Evolutionary conservation across 345 rosid genomes (phyloP), one percentile per base, ranked within the genome.

Genomic region (Sonneratia alba): DNA sequence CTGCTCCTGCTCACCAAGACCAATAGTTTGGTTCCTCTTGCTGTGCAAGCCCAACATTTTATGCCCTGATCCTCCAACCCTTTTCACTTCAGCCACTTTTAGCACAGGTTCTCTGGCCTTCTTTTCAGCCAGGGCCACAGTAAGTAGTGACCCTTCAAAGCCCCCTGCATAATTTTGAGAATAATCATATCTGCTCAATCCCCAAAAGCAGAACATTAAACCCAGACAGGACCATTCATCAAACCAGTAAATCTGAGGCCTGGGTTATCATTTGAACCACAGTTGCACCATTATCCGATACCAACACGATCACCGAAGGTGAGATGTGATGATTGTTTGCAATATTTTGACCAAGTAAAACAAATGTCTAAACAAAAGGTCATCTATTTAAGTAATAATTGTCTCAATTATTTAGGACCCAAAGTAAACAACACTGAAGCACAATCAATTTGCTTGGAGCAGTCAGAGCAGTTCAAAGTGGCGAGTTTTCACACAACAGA

Each of bases 1-100:
- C 77, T 76, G 85, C 68, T 86, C 85, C 15, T 69, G 76, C 72
- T 86, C 89, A 0, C 90, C 90, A 7, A 83, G 79, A 47, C 90
- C 87, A 34, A 88, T 86, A 3, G 93, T 86, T 34, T 70, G 85
- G 79, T 88, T 81, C 77, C 89, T 82, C 83, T 80, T 86, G 72
- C 81, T 78, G 61, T 78, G 87, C 57, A 86, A 71, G 38, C 84
- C 81, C 70, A 74, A 77, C 57, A 84, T 79, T 77, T 73, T 79
- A 37, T 82, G 72, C 47, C 79, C 88, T 19, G 69, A 61, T 74
- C 82, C 87, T 48, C 78, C 81, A n/a, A 73, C 53, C 67, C 84
- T 77, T 74, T 74, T 81, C 45, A 68, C 72, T 74, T 83, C 83
- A 66, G 65, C 62, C 43, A 73, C 40, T 70, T 66, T 79, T 66